Base-by-base conservation (phyloP, 169 alveolate genomes). In the Plasmodium gallinaceum region DNA sequence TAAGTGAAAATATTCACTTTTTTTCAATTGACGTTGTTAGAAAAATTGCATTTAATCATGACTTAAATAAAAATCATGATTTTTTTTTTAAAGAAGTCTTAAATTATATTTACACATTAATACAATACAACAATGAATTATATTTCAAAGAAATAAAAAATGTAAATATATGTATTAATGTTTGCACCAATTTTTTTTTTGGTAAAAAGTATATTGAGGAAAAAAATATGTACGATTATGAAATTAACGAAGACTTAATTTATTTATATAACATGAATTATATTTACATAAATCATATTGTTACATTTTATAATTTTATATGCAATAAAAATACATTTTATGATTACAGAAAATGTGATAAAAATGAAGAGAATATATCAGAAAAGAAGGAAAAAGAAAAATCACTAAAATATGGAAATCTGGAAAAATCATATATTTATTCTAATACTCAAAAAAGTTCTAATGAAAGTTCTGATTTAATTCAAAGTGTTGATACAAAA, bases 231-330 rank as follows among this genome's bases (percentile, higher is more conserved):
- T 60, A 86, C 46, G 60, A 57, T 43, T 69, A 70, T 58, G 72
- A 60, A n/a, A 18, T 16, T 10, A 73, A 71, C 22, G 86, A 86
- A 18, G 92, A 86, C 18, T 51, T 71, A 22, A 22, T 66, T 16
- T 86, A 86, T 71, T 22, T 71, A 24, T 66, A 86, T 65, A 71
- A 74, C 37, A 12, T 86, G 46, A 86, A 86, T 72, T 86, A 86
- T 46, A 86, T 86, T 22, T 86, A 86, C 51, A 86, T 86, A 48
- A 86, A 69, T 22, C 92, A 86, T 48, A 86, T 86, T 26, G 37
- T 62, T 18, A 72, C 75, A n/a, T 26, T 69, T 70, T 58, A 69
- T 0, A 73, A 70, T 43, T 8, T 86, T 7, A 16, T 80, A 68
- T 74, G 45, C 24, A 10, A n/a, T 26, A 43, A 58, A 14, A 58